A percentile compares a stretch with the other conserved stretches of the same genome.
phyloP scores from a whole-genome alignment of 2,329 filamentous ascomycete genomes.

The Scedosporium boydii region DNA sequence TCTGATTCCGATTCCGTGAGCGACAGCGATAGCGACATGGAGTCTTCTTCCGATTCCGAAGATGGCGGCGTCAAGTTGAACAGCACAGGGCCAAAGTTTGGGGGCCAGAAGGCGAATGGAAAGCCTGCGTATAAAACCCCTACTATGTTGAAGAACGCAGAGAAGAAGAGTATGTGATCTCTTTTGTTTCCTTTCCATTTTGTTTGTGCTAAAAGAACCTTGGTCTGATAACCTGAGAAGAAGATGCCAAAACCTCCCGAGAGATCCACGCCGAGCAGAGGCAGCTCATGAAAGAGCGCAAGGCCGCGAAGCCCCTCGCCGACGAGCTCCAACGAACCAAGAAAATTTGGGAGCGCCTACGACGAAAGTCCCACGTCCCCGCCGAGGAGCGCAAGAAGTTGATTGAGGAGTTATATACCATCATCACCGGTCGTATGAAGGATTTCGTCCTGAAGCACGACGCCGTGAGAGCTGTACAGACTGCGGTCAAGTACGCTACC shows the following conservation, averaged over 20 bases:
- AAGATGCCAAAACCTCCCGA: slow-evolving; percentile 54
- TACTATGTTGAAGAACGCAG: too few species aligned
- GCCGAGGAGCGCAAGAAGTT: slow-evolving; percentile 80
- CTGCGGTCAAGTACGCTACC: slow-evolving; percentile 90
- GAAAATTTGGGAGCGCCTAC: slow-evolving; percentile 92
- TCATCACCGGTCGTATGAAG: slow-evolving; percentile 83
- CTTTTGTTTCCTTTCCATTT: not conserved
- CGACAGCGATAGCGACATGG: slow-evolving; percentile 25
- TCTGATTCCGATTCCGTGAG: slow-evolving; percentile 18
- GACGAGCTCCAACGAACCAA: slow-evolving; percentile 83
- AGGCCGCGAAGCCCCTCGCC: slow-evolving; percentile 84
- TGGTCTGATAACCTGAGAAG: slow-evolving; percentile 1
- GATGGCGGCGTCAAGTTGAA: slow-evolving; percentile 43
- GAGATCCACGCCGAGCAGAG: slow-evolving; percentile 94
- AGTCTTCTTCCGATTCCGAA: slow-evolving; percentile 38
- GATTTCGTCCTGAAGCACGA: slow-evolving; percentile 99
- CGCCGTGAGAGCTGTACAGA: slow-evolving; percentile 91
- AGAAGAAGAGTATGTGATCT: too few species aligned
- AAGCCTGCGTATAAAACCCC: slow-evolving; percentile 3
- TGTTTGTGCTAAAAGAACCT: not conserved
- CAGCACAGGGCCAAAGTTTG: slow-evolving; percentile 11
- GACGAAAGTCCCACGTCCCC: slow-evolving; percentile 87
- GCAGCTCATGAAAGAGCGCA: slow-evolving; percentile 76
- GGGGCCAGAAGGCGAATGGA: slow-evolving; percentile 15
- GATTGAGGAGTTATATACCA: slow-evolving; percentile 80